These are phyloP conservation scores for Flammula alnicola DNA, from an alignment of 1,284 basidiomycete species.

Conservation along the genomic window DNA sequence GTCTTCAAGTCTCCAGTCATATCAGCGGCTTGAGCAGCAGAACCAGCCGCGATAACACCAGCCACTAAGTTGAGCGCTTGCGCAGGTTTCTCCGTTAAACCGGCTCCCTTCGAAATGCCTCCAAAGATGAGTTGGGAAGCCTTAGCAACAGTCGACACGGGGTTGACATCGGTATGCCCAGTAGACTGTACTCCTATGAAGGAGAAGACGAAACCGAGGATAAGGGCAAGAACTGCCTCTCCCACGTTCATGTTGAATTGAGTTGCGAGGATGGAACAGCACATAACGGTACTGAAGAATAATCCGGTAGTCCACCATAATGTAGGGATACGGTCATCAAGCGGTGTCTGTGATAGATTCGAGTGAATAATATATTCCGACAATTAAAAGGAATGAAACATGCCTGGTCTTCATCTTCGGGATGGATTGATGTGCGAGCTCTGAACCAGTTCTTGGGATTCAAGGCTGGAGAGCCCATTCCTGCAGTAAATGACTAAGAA, in stretches of 20 bases:
- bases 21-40: conserved; percentile 65
- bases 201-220: conserved; percentile 71
- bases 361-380: no score
- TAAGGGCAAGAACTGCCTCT: conserved; percentile 55
- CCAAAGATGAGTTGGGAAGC: conserved; percentile 67
- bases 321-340: conserved; percentile 59
- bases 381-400: not conserved
- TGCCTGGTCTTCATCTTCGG: conserved; percentile 48
- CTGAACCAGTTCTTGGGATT: conserved; percentile 37
- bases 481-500: conserved; percentile 10
- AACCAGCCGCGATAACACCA: conserved; percentile 62
- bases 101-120: conserved; percentile 55
- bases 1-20: conserved; percentile 80
- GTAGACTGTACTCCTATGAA: conserved; percentile 70
- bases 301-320: conserved; percentile 62
- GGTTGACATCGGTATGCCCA: conserved; percentile 64
- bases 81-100: conserved; percentile 40
- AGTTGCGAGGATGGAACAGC: conserved; percentile 58
- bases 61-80: conserved; percentile 63
- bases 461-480: conserved; percentile 22
- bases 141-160: conserved; percentile 61
- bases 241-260: conserved; percentile 64
- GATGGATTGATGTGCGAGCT: conserved; percentile 29
- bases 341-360: conserved; percentile 35
- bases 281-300: conserved; percentile 52